Evolutionary conservation across 2,329 filamentous ascomycete genomes (phyloP).

Genomic region (Exserohilum rostratum): DNA sequence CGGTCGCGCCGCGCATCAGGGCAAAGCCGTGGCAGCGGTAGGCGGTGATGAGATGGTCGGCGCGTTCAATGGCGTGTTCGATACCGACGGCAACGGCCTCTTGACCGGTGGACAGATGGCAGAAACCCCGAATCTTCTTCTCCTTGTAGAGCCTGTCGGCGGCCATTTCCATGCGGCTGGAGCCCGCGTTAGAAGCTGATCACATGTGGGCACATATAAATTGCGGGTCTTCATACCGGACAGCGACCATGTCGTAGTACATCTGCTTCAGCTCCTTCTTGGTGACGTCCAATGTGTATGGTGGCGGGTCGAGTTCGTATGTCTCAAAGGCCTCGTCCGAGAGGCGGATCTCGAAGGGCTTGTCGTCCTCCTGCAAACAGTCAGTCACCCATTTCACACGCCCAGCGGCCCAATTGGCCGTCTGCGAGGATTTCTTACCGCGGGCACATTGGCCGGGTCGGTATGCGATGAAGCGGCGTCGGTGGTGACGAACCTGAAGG

Average conservation of each 20-base stretch:
- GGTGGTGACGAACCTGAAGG: conserved; percentile 80
- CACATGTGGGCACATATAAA: background rate
- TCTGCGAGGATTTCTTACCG: conserved; percentile 56
- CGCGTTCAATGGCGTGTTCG: conserved; percentile 89
- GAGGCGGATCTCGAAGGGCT: conserved; percentile 88
- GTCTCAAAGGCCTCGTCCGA: conserved; percentile 99
- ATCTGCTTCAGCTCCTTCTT: conserved; percentile 99
- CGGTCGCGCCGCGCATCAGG: conserved; percentile 88
- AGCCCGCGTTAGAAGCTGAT: conserved; percentile 19
- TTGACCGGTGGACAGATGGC: conserved; percentile 96
- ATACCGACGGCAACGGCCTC: conserved; percentile 97
- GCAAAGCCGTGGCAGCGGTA: conserved; percentile 99
- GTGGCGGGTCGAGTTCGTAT: conserved; percentile 95
- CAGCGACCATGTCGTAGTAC: conserved; percentile 96
- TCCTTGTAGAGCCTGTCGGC: conserved; percentile 99
- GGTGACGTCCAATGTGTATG: conserved; percentile 89
- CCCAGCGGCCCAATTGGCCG: conserved; percentile 4
- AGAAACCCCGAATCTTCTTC: conserved; percentile 99
- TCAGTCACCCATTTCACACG: conserved; percentile 25
- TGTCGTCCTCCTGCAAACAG: conserved; percentile 78
- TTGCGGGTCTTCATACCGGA: conserved; percentile 69
- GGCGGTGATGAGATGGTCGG: conserved; percentile 94
- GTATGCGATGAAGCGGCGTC: conserved; percentile 91
- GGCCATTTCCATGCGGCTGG: conserved; percentile 98
- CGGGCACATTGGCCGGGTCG: conserved; percentile 74